Conservation (phyloP, 1,284 basidiomycete species). For the Cystobasidium sp. region DNA sequence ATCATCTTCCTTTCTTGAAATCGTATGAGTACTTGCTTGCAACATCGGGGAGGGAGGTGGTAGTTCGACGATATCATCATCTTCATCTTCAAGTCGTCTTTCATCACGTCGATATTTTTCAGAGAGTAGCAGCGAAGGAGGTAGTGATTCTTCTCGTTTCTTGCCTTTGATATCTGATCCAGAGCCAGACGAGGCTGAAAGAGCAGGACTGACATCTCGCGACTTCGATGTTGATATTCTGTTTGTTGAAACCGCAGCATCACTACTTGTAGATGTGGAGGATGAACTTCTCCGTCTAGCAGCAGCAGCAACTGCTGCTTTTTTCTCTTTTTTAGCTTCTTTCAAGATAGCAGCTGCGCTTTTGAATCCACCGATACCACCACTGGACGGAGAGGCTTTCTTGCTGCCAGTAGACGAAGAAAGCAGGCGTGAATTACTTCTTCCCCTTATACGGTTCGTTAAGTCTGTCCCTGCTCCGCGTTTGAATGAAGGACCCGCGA, state of each 20-base stretch:
- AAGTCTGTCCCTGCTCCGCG: constrained; percentile 24
- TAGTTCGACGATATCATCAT: constrained; percentile 36
- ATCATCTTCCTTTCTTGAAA: not conserved
- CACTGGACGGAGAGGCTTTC: not conserved
- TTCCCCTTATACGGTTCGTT: not conserved
- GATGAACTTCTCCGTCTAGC: not conserved
- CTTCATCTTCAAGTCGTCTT: constrained; percentile 33
- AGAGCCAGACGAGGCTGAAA: not conserved
- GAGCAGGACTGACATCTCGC: not conserved
- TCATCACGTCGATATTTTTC: not conserved
- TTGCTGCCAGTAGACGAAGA: too few relatives aligned
- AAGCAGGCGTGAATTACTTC: not conserved
- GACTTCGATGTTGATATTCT: not conserved
- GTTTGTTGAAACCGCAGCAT: not conserved
- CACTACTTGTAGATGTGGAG: not conserved
- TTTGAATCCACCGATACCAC: constrained; percentile 28
- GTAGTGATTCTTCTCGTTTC: constrained; percentile 12
- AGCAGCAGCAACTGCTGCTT: too few relatives aligned
- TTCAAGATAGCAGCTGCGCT: constrained; percentile 36
- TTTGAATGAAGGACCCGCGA: constrained; percentile 14
- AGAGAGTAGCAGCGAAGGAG: constrained; percentile 1
- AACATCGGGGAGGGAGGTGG: constrained; percentile 25
- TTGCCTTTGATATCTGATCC: constrained; percentile 19
- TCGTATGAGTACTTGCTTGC: not conserved
- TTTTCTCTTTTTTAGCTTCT: constrained; percentile 2